Conservation (phyloP, 768 basidiomycete species). For the Hygrocybe punicea region DNA sequence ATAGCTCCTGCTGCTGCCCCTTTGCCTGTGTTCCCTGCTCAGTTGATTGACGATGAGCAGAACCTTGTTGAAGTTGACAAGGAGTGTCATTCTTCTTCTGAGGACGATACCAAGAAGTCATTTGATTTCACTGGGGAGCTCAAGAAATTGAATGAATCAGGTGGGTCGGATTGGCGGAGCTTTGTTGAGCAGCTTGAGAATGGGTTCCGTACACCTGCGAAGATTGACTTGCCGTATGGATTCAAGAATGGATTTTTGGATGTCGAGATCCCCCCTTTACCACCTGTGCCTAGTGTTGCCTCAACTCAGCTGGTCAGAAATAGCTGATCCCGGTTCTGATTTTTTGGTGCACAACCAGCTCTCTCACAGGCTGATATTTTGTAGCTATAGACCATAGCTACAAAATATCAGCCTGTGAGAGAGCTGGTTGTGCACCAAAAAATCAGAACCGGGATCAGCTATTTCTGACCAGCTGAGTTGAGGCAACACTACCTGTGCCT, state of each 20-base stretch:
- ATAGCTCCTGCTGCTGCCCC: slow-evolving; percentile 17
- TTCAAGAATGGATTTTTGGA: slow-evolving; percentile 37
- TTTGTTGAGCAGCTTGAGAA: slow-evolving; percentile 81
- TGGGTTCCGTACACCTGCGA: slow-evolving; percentile 74
- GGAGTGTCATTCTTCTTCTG: slow-evolving; percentile 39
- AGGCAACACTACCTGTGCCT: no score
- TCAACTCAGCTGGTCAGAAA: no score
- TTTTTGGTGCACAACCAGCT: no score
- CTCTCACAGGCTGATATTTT: no score
- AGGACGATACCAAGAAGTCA: slow-evolving; percentile 70
- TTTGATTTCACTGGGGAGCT: slow-evolving; percentile 86
- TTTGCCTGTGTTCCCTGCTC: slow-evolving; percentile 42
- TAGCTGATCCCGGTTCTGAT: no score
- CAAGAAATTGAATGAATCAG: slow-evolving; percentile 63
- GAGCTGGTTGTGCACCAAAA: no score
- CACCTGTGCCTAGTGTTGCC: no score
- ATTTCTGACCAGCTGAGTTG: no score
- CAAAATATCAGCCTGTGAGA: no score
- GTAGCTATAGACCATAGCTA: no score
- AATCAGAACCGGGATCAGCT: no score
- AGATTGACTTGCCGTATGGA: slow-evolving; percentile 54
- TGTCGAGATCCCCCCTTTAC: slow-evolving; percentile 50
- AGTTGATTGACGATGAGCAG: slow-evolving; percentile 45
- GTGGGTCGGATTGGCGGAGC: slow-evolving; percentile 63
- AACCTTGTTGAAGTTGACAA: slow-evolving; percentile 42